Evolutionary conservation across 345 rosid species (phyloP).

Genomic region (Euphorbia lathyris): DNA sequence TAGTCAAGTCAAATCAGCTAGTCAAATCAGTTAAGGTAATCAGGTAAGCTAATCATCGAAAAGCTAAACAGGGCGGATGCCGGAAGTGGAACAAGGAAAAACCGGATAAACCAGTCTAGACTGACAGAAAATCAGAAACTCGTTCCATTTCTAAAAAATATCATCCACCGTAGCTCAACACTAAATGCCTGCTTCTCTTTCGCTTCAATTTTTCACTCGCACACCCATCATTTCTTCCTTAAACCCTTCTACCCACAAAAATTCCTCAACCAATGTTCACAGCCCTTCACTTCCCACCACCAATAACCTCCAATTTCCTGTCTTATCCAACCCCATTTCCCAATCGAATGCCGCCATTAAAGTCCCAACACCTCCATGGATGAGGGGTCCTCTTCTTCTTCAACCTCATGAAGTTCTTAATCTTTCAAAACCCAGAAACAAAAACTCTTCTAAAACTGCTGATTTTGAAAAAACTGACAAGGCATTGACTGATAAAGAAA

Average conservation of each 20-base stretch:
- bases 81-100: neutral
- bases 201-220: conserved; percentile 8
- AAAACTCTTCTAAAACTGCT: conserved; percentile 15
- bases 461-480: conserved; percentile 42
- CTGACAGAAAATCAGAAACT: neutral
- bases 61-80: no score
- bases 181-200: conserved; percentile 18
- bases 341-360: conserved; percentile 25
- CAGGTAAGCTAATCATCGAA: no score
- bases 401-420: conserved; percentile 45
- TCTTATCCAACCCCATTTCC: conserved; percentile 20
- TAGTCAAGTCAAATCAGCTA: no score
- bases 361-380: conserved; percentile 74
- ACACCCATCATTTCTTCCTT: conserved; percentile 28
- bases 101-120: neutral
- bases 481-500: conserved; percentile 60
- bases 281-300: neutral
- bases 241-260: conserved; percentile 14
- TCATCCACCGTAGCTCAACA: neutral
- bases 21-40: no score
- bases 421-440: conserved; percentile 26
- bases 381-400: conserved; percentile 52
- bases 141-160: neutral
- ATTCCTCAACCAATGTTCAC: conserved; percentile 10
- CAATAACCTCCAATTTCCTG: conserved; percentile 18